Percentiles rank a stretch among this genome's conserved stretches.
Conservation (phyloP, 2,329 filamentous ascomycete genomes). For the Helotiales sp. region DNA sequence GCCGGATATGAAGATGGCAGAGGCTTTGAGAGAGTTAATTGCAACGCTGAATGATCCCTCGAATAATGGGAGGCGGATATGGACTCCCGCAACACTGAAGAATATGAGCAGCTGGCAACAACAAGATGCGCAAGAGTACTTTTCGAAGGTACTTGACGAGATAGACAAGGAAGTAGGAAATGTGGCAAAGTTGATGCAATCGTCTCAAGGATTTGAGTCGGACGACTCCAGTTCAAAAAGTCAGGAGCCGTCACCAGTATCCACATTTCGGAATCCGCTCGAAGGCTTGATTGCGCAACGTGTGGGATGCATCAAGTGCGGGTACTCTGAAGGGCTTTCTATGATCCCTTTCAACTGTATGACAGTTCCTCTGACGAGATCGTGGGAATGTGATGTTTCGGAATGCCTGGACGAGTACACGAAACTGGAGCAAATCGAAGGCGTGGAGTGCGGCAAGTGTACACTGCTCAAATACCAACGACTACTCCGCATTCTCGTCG, state of each 20-base stretch:
- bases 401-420: constrained; percentile 86
- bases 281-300: constrained; percentile 88
- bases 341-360: constrained; percentile 94
- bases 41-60: constrained; percentile 69
- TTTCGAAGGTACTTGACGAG: constrained; percentile 84
- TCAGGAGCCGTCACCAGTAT: constrained; percentile 17
- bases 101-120: constrained; percentile 95
- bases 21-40: constrained; percentile 60
- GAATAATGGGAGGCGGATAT: constrained; percentile 78
- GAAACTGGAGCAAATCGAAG: constrained; percentile 81
- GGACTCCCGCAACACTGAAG: constrained; percentile 82
- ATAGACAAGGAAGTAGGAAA: constrained; percentile 76
- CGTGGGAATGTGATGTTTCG: constrained; percentile 69
- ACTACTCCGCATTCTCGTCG: constrained; percentile 54
- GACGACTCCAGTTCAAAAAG: constrained; percentile 20
- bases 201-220: constrained; percentile 36
- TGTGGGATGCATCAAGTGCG: constrained; percentile 84
- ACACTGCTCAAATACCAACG: constrained; percentile 68
- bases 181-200: constrained; percentile 44
- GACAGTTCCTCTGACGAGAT: constrained; percentile 77
- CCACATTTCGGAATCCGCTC: constrained; percentile 70
- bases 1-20: constrained; percentile 42
- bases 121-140: constrained; percentile 98
- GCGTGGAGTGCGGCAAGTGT: constrained; percentile 90
- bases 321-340: constrained; percentile 84